A percentile compares a stretch with the other conserved stretches of the same genome.
Evolutionary conservation across 2,329 filamentous ascomycete genomes (phyloP).

Genomic region (Teratosphaeria zuluensis): DNA sequence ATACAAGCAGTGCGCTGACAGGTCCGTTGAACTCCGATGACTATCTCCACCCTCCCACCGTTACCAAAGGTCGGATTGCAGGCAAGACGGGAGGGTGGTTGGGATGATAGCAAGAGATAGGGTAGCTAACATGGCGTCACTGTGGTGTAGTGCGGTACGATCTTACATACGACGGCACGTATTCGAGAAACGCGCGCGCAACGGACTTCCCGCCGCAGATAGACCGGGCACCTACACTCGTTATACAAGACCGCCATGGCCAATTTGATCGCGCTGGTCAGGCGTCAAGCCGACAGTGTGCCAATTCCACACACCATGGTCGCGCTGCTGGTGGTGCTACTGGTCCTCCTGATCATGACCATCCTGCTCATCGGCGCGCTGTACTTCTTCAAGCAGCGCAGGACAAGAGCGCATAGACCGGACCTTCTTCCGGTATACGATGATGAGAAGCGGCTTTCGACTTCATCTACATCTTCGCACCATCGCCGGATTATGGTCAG

Average conservation of each 20-base stretch:
- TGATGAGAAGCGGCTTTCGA: conserved; percentile 48
- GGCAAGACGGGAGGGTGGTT: not conserved
- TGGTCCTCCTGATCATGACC: conserved; percentile 66
- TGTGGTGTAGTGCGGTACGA: not conserved
- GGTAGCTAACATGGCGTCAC: not conserved
- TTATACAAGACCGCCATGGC: conserved; percentile 26
- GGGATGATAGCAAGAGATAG: not conserved
- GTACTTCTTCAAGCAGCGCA: conserved; percentile 61
- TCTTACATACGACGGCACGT: not conserved
- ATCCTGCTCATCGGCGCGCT: conserved; percentile 59
- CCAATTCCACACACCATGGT: conserved; percentile 53
- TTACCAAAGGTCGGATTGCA: not conserved
- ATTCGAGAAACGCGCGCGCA: not conserved
- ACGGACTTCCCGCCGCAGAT: not conserved
- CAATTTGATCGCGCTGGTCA: conserved; percentile 37
- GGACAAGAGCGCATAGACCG: conserved; percentile 35
- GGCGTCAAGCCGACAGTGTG: conserved; percentile 38
- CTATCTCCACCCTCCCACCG: no score
- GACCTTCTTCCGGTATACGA: conserved; percentile 54
- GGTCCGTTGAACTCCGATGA: not conserved
- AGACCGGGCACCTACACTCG: not conserved
- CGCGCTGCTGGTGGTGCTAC: conserved; percentile 67
- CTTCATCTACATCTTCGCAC: conserved; percentile 32
- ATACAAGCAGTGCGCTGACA: not conserved
- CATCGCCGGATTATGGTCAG: conserved; percentile 50